phyloP scores from a whole-genome alignment of 1,284 basidiomycete species.

The Ustilago esculenta region DNA sequence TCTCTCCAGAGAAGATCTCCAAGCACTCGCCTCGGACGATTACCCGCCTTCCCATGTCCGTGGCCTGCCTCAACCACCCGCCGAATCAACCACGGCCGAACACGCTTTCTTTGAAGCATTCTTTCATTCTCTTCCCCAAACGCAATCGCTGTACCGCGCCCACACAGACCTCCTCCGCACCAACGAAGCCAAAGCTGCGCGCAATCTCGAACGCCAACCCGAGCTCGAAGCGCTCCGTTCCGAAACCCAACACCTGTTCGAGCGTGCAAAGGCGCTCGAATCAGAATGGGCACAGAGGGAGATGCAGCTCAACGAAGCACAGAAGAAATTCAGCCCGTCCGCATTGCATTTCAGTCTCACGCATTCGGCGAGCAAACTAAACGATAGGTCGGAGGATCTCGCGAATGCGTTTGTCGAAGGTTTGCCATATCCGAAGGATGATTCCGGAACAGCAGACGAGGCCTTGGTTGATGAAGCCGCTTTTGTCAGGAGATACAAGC shows the following conservation, averaged over 20 bases:
- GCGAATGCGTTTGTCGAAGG: constrained; percentile 63
- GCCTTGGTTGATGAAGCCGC: constrained; percentile 27
- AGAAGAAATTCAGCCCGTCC: constrained; percentile 55
- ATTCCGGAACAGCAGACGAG: constrained; percentile 20
- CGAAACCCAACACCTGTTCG: constrained; percentile 55
- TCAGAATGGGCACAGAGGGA: constrained; percentile 44
- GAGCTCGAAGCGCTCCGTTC: constrained; percentile 49
- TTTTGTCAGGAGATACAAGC: constrained; percentile 55
- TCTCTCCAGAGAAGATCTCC: constrained; percentile 50
- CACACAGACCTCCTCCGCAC: constrained; percentile 43
- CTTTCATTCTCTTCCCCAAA: constrained; percentile 48
- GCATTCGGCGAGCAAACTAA: constrained; percentile 45
- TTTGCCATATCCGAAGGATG: constrained; percentile 39
- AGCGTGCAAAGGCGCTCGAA: constrained; percentile 48
- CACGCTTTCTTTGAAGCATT: constrained; percentile 52
- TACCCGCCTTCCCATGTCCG: not conserved
- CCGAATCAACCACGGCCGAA: constrained; percentile 13
- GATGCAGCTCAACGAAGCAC: constrained; percentile 44
- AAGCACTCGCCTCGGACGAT: constrained; percentile 37
- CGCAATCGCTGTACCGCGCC: constrained; percentile 31
- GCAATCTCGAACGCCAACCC: constrained; percentile 50
- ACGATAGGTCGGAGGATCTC: constrained; percentile 58
- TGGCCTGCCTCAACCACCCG: not conserved
- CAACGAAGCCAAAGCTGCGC: constrained; percentile 50
- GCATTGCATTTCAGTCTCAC: constrained; percentile 52